Evolutionary conservation across 805 yeast genomes (phyloP), one percentile per base, ranked within the genome.

Genomic region (Candida nemodendra): DNA sequence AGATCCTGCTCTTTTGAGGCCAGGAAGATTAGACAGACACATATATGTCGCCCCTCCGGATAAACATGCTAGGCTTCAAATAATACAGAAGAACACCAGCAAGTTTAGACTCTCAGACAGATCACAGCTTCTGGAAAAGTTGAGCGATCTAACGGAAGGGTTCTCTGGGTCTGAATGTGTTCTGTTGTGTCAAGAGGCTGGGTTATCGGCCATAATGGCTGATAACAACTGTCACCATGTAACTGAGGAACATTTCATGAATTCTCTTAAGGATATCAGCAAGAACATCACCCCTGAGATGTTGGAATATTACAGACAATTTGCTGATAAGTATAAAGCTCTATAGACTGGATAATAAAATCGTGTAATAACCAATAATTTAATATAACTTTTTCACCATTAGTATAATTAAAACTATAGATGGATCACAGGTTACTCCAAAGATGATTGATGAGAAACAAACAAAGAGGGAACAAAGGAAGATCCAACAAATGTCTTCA

Each of bases 81-180:
- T 93, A 15, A 61, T 93, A 41, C 64, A 66, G 33, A 89, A 89
- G 47, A 77, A 81, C 43, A 78, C 91, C 18, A 57, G 62, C 27
- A 77, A 78, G 33, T 91, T 93, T 74, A 60, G 76, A 8, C 51
- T 84, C 12, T 67, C 45, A 1, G 47, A 68, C 14, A 76, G 75
- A 3, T 74, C 74, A 16, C 21, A 23, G 1, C 34, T 58, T 13
- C 58, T 86, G 17, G 65, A 66, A 1, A 63, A 58, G 8, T 62
- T 87, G 9, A 89, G 95, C 0, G 60, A 51, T 2, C 53, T 64
- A 5, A 85, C 96, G 0, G 91, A 84, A 0, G 98, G 99, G 0
- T 89, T 95, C 54, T 89, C 97, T 0, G 99, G 99, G 25, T 96
- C 98, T 0, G 99, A 93, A 61, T 86, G 93, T 26, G 95, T 90